phyloP scores from a whole-genome alignment of 2,329 filamentous ascomycete genomes.

The Penicillium hesseltinei region DNA sequence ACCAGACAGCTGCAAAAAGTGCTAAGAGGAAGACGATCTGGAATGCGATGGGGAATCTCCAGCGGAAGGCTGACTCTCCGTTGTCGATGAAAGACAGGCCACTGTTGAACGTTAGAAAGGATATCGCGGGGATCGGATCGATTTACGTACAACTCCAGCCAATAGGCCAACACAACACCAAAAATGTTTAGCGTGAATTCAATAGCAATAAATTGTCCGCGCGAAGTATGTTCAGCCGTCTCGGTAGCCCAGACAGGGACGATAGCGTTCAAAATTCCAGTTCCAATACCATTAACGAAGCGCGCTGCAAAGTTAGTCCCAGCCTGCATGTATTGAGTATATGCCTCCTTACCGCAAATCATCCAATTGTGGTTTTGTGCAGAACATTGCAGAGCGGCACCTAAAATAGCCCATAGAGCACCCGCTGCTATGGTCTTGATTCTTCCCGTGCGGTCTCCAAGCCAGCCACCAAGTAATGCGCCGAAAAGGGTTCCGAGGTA shows the following conservation, averaged over 20 bases:
- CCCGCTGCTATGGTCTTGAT: constrained; percentile 64
- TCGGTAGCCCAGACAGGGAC: constrained; percentile 71
- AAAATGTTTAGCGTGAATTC: constrained; percentile 74
- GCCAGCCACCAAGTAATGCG: constrained; percentile 61
- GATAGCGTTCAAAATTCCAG: constrained; percentile 68
- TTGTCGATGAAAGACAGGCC: constrained; percentile 61
- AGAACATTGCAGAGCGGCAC: constrained; percentile 63
- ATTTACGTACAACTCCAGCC: constrained; percentile 51
- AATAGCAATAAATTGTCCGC: constrained; percentile 68
- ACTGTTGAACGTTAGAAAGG: constrained; percentile 23
- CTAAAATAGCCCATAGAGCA: constrained; percentile 57
- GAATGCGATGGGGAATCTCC: constrained; percentile 69
- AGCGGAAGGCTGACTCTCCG: constrained; percentile 58
- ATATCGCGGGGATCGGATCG: no score
- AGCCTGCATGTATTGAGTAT: not conserved
- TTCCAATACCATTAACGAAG: constrained; percentile 64
- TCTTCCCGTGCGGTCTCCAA: constrained; percentile 62
- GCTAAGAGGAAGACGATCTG: constrained; percentile 64
- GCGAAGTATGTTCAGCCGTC: constrained; percentile 64
- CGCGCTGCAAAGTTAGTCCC: constrained; percentile 44
- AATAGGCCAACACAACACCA: constrained; percentile 64
- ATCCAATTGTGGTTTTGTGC: constrained; percentile 68
- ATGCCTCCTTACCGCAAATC: constrained; percentile 56
- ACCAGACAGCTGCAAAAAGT: constrained; percentile 58
- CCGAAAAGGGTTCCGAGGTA: constrained; percentile 65